Percentiles rank a stretch among this genome's conserved stretches.
phyloP scores from a whole-genome alignment of 495 filamentous ascomycete genomes.

The Amphirosellinia nigrospora region DNA sequence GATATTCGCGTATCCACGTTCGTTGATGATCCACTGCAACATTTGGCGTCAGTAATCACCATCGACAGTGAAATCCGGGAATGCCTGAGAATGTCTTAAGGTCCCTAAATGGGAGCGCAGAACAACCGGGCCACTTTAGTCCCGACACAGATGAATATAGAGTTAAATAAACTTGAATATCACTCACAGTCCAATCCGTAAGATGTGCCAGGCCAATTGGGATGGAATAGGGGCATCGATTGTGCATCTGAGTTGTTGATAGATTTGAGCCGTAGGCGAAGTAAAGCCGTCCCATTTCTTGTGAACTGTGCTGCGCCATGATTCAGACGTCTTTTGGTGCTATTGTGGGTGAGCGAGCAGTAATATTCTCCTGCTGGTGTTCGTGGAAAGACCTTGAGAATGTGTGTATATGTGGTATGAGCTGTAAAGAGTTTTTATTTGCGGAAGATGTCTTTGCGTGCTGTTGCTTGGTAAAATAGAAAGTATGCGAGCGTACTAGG shows the following conservation, averaged over 20 bases:
- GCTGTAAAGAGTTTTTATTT: too few species aligned
- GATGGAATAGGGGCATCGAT: constrained; percentile 45
- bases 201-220: constrained; percentile 46
- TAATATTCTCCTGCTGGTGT: too few species aligned
- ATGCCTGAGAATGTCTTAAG: not conserved
- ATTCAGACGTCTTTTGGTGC: not conserved
- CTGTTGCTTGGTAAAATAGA: too few species aligned
- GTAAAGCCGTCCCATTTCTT: constrained; percentile 30
- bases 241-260: constrained; percentile 46
- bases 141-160: not conserved
- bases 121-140: not conserved
- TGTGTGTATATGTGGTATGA: too few species aligned
- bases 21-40: constrained; percentile 50
- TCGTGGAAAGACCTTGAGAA: too few species aligned
- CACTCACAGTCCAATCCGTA: constrained; percentile 34
- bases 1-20: constrained; percentile 50
- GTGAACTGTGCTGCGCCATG: not conserved
- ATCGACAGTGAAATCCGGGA: not conserved
- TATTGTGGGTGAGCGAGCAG: not conserved
- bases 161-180: not conserved
- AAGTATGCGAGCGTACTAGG: too few species aligned
- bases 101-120: not conserved
- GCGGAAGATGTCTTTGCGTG: too few species aligned
- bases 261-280: constrained; percentile 54
- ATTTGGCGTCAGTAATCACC: not conserved